phyloP scores from a whole-genome alignment of 805 yeast genomes.

The Candida ulmi region DNA sequence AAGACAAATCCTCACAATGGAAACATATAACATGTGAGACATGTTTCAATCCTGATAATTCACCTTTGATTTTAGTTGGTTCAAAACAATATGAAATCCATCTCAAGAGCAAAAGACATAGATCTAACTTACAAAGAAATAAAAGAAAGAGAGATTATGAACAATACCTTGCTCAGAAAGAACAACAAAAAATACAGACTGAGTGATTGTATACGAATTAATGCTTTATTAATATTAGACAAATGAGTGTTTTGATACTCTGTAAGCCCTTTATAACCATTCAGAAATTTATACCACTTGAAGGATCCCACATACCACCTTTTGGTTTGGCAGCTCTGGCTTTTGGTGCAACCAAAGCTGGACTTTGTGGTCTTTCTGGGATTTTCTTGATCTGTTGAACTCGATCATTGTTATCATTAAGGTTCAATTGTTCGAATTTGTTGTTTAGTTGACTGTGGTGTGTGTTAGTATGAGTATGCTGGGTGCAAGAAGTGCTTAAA shows the following conservation, averaged over 20 bases:
- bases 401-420: conserved; percentile 3
- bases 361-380: conserved; percentile 8
- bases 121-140: conserved; percentile 40
- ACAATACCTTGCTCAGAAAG: conserved; percentile 26
- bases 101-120: conserved; percentile 62
- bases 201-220: too few relatives aligned
- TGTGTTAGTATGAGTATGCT: conserved; percentile 2
- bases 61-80: conserved; percentile 65
- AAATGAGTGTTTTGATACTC: not conserved
- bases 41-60: conserved; percentile 54
- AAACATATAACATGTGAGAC: conserved; percentile 60
- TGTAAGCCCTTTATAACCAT: too few relatives aligned
- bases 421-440: conserved; percentile 25
- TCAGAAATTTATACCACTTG: conserved; percentile 20
- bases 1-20: conserved; percentile 42
- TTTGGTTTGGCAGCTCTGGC: conserved; percentile 19
- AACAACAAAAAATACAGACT: too few relatives aligned
- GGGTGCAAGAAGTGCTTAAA: not conserved
- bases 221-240: too few relatives aligned
- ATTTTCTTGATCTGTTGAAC: not conserved
- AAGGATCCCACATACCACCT: conserved; percentile 25
- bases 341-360: conserved; percentile 18
- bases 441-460: conserved; percentile 12
- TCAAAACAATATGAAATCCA: conserved; percentile 67
- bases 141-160: conserved; percentile 50